Percentiles rank a stretch among this genome's conserved stretches.
These are phyloP conservation scores for Paraleonurus japonicus DNA, from an alignment of 257 asterid genomes.

Conservation along the genomic window DNA sequence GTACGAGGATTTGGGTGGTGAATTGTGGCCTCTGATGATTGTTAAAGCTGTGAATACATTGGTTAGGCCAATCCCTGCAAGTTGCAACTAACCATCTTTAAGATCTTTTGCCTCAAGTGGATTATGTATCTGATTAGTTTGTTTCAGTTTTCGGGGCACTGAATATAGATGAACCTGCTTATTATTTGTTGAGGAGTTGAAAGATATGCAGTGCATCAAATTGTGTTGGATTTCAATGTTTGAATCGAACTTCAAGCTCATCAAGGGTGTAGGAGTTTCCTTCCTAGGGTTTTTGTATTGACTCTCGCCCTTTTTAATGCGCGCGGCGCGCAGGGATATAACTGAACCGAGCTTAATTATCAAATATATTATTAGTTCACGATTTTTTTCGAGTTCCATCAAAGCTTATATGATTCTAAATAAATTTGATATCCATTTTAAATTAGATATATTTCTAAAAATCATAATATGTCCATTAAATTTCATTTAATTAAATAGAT, in stretches of 20 bases:
- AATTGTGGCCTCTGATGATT: background rate
- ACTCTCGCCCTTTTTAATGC: too few relatives aligned
- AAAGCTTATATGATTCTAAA: too few relatives aligned
- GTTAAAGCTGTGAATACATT: background rate
- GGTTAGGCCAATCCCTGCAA: background rate
- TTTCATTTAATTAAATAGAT: too few relatives aligned
- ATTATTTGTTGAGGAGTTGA: background rate
- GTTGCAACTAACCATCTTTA: background rate
- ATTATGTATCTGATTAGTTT: conserved; percentile 5
- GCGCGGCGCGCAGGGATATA: too few relatives aligned
- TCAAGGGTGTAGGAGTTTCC: background rate
- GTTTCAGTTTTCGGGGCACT: background rate
- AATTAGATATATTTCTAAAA: too few relatives aligned
- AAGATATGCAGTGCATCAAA: background rate
- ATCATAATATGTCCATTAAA: too few relatives aligned
- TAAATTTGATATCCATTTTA: too few relatives aligned
- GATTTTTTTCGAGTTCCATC: too few relatives aligned
- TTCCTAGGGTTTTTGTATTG: background rate
- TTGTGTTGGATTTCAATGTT: background rate
- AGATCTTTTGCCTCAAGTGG: conserved; percentile 2
- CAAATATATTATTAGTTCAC: too few relatives aligned
- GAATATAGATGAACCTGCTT: background rate
- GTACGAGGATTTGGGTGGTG: conserved; percentile 19
- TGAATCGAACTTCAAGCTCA: background rate
- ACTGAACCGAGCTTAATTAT: too few relatives aligned